Conservation (phyloP, 441 rosid species). For the Sinapis alba region DNA sequence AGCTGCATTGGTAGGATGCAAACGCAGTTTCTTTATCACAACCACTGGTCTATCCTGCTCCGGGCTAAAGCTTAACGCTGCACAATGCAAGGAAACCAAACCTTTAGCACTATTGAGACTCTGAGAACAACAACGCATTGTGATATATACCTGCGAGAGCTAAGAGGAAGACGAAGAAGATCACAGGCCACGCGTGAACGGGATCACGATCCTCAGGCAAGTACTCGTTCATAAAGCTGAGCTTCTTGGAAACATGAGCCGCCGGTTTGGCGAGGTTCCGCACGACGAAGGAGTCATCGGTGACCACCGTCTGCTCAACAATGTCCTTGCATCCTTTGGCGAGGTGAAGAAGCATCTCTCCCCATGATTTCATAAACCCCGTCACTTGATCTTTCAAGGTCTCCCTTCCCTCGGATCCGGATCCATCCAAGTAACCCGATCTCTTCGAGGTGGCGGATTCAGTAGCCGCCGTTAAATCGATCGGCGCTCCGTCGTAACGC, state of each 20-base stretch:
- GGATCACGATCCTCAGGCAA: conserved; percentile 98
- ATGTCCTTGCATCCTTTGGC: conserved; percentile 79
- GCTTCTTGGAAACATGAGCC: conserved; percentile 53
- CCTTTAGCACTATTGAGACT: neutral
- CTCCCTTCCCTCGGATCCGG: conserved; percentile 39
- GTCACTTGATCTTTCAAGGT: conserved; percentile 64
- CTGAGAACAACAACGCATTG: neutral
- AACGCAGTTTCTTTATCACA: conserved; percentile 53
- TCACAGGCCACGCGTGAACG: conserved; percentile 73
- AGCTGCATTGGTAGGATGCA: conserved; percentile 73
- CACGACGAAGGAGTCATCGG: conserved; percentile 74
- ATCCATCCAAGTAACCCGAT: conserved; percentile 27
- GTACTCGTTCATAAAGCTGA: conserved; percentile 71
- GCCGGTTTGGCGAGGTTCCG: conserved; percentile 68
- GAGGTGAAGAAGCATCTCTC: conserved; percentile 72
- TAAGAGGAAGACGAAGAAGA: conserved; percentile 65
- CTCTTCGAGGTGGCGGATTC: conserved; percentile 18
- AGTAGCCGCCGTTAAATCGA: conserved; percentile 40
- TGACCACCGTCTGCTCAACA: conserved; percentile 60
- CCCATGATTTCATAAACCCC: conserved; percentile 80
- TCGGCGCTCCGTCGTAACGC: conserved; percentile 42
- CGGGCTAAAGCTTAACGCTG: conserved; percentile 65
- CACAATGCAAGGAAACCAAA: conserved; percentile 21
- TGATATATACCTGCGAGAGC: conserved; percentile 52
- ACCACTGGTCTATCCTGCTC: conserved; percentile 41